A percentile compares a stretch with the other conserved stretches of the same genome.
Conservation (phyloP, 805 yeast species). For the Sugiyamaella qingdaonensis region DNA sequence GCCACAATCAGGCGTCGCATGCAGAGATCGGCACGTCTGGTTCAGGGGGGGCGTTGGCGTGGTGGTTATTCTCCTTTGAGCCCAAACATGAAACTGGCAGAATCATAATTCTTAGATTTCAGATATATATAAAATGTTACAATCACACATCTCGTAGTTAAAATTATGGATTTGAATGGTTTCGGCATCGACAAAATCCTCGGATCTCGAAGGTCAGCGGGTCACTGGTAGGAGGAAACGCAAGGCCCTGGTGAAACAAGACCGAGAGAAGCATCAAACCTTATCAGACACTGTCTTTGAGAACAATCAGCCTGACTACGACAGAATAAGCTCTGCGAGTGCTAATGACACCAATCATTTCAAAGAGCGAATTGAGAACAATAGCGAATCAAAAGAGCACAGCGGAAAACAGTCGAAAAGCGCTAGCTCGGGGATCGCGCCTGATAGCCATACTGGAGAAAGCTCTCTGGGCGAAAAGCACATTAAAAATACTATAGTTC, state of each 20-base stretch:
- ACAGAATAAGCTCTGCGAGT: neutral
- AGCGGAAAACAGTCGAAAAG: neutral
- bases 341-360: neutral
- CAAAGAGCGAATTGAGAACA: neutral
- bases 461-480: neutral
- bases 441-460: neutral
- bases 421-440: neutral
- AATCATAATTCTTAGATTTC: neutral
- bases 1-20: constrained; percentile 2
- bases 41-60: neutral
- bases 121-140: neutral
- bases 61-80: neutral
- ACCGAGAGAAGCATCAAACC: neutral
- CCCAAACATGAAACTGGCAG: neutral
- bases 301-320: neutral
- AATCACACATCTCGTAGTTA: neutral
- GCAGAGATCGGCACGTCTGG: neutral
- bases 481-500: too few relatives aligned
- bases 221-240: neutral
- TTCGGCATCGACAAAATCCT: neutral
- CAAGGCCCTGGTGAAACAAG: neutral
- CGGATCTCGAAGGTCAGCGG: neutral
- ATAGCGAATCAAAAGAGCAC: neutral
- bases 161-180: neutral
- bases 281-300: neutral